Evolutionary conservation across 2,329 filamentous ascomycete genomes (phyloP).

Genomic region (Pseudocercospora cruenta): DNA sequence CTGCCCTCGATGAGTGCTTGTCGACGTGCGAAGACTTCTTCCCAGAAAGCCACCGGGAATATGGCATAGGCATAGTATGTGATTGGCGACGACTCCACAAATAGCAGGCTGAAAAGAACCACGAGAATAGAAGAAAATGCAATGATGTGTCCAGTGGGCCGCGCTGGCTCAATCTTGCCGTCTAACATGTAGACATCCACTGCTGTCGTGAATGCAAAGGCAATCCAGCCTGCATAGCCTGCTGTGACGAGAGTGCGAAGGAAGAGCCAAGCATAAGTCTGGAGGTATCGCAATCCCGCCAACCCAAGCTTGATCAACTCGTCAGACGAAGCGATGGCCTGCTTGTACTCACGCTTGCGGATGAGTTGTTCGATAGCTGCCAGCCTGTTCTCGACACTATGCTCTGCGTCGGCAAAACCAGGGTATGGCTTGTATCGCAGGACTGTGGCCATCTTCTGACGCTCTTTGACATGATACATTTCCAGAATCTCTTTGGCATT

Average conservation of each 20-base stretch:
- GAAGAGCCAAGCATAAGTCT: constrained; percentile 99
- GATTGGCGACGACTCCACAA: constrained; percentile 75
- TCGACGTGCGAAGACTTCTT: constrained; percentile 83
- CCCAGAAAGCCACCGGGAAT: constrained; percentile 95
- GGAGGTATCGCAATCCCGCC: constrained; percentile 85
- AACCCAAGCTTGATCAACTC: constrained; percentile 76
- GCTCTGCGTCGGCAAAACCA: constrained; percentile 65
- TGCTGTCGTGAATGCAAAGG: constrained; percentile 85
- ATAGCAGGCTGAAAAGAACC: constrained; percentile 75
- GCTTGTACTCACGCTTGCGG: constrained; percentile 65
- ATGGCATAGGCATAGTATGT: constrained; percentile 91
- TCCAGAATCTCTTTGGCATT: constrained; percentile 89
- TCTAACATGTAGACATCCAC: constrained; percentile 85
- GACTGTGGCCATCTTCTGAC: constrained; percentile 74
- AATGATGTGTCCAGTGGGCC: constrained; percentile 62
- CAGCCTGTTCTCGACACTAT: constrained; percentile 69
- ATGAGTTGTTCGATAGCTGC: constrained; percentile 71
- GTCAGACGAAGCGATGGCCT: constrained; percentile 78
- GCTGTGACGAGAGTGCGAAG: constrained; percentile 83
- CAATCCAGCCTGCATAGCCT: constrained; percentile 95
- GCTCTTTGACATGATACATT: constrained; percentile 95
- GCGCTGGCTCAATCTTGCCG: constrained; percentile 65
- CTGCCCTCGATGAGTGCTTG: constrained; percentile 69
- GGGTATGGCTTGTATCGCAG: constrained; percentile 77
- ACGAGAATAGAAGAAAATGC: constrained; percentile 78